These are phyloP conservation scores for Dendrocalamus sinicus DNA, from an alignment of 176 grass and related monocot species.

Conservation along the genomic window DNA sequence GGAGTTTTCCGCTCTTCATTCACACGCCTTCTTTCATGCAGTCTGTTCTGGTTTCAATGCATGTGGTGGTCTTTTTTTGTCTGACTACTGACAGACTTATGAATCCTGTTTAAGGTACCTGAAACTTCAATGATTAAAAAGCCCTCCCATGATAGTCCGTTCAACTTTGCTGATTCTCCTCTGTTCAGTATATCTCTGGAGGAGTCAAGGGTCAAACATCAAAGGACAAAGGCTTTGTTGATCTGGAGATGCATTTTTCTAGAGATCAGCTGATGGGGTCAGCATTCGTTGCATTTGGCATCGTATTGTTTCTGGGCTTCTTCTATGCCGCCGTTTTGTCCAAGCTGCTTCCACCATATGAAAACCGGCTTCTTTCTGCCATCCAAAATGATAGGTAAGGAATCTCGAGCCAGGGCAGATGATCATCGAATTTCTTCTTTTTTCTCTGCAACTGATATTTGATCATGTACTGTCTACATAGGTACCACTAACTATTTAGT, in stretches of 20 bases:
- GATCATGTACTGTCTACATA: neutral
- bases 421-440: neutral
- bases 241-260: conserved; percentile 32
- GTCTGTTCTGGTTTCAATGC: neutral
- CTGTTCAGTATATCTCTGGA: neutral
- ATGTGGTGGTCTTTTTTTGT: neutral
- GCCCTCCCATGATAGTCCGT: neutral
- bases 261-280: conserved; percentile 15
- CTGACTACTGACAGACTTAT: neutral
- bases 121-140: neutral
- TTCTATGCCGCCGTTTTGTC: conserved; percentile 49
- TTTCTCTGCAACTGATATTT: neutral
- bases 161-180: neutral
- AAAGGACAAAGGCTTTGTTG: neutral
- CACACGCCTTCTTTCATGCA: neutral
- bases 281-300: conserved; percentile 35
- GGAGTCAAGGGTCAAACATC: neutral
- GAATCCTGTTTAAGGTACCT: neutral
- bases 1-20: neutral
- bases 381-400: conserved; percentile 61
- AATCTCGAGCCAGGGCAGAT: neutral
- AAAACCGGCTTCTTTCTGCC: conserved; percentile 46
- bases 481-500: neutral
- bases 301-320: conserved; percentile 44
- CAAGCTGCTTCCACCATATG: conserved; percentile 60